phyloP scores from a whole-genome alignment of 2,329 filamentous ascomycete species.

The Piedraia hortae region DNA sequence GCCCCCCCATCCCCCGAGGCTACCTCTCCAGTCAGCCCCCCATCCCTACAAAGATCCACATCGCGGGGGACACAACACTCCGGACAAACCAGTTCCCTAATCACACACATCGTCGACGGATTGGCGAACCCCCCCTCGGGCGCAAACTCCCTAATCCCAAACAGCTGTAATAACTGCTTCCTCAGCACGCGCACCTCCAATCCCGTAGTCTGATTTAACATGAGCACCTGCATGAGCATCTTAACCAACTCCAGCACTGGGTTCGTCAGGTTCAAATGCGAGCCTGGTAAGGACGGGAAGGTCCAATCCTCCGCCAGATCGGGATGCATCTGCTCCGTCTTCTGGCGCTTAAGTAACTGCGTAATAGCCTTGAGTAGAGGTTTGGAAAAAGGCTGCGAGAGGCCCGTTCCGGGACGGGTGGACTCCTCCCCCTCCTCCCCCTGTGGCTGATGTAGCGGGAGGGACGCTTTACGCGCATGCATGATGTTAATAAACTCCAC shows the following conservation, averaged over 20 bases:
- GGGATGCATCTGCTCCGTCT: constrained; percentile 66
- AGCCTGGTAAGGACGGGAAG: constrained; percentile 57
- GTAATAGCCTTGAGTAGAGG: constrained; percentile 73
- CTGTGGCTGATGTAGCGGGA: constrained; percentile 26
- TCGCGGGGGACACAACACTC: constrained; percentile 76
- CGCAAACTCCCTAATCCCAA: constrained; percentile 86
- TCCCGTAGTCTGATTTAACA: constrained; percentile 67
- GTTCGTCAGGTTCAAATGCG: constrained; percentile 35
- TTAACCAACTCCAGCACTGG: constrained; percentile 80
- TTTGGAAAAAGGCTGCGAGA: constrained; percentile 64
- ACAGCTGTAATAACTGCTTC: constrained; percentile 66
- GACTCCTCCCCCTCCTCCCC: constrained; percentile 32
- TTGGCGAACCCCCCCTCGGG: constrained; percentile 69
- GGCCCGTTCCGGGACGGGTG: constrained; percentile 29
- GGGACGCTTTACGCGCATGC: constrained; percentile 57
- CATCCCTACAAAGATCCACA: constrained; percentile 75
- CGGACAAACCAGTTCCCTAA: constrained; percentile 58
- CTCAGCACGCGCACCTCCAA: constrained; percentile 69
- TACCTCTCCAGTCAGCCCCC: constrained; percentile 26
- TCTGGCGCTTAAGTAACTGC: constrained; percentile 55
- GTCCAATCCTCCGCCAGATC: constrained; percentile 67
- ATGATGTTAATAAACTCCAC: constrained; percentile 88
- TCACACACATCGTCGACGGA: constrained; percentile 44
- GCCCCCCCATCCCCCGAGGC: background rate
- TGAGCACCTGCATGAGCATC: constrained; percentile 71